These are phyloP conservation scores for Suhomyces yuchorum DNA, from an alignment of 1,139 yeast species.

Conservation along the genomic window DNA sequence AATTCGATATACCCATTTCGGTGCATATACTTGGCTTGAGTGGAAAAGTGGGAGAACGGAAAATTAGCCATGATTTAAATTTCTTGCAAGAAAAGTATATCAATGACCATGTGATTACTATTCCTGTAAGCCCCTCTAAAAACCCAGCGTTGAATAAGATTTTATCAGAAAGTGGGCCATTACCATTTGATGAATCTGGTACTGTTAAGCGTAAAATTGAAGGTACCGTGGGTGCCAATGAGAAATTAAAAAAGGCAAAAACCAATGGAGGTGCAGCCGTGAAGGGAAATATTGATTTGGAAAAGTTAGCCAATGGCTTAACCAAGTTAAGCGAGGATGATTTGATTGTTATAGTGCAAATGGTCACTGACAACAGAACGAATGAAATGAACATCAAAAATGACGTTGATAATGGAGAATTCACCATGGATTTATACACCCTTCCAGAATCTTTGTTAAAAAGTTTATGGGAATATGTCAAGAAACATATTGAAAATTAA, in stretches of 20 bases:
- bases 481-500: constrained; percentile 55
- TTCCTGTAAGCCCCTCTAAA: constrained; percentile 65
- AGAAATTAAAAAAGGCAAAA: constrained; percentile 62
- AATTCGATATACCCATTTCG: constrained; percentile 83
- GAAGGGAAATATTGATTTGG: constrained; percentile 81
- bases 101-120: constrained; percentile 72
- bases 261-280: constrained; percentile 48
- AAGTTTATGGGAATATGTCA: constrained; percentile 93
- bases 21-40: constrained; percentile 62
- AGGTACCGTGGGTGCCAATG: constrained; percentile 29
- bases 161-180: constrained; percentile 78
- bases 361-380: constrained; percentile 96
- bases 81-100: constrained; percentile 76
- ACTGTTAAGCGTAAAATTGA: constrained; percentile 29
- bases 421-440: constrained; percentile 93
- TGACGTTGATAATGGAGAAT: constrained; percentile 96
- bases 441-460: constrained; percentile 89
- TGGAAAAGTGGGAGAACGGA: constrained; percentile 87
- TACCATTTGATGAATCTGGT: constrained; percentile 51
- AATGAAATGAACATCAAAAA: constrained; percentile 95
- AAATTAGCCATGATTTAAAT: constrained; percentile 85
- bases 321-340: constrained; percentile 91
- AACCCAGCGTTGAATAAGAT: constrained; percentile 68
- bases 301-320: constrained; percentile 85
- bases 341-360: constrained; percentile 89